Evolutionary conservation across 192 early-diverging fungal species (phyloP).

Genomic region (Mortierella claussenii): DNA sequence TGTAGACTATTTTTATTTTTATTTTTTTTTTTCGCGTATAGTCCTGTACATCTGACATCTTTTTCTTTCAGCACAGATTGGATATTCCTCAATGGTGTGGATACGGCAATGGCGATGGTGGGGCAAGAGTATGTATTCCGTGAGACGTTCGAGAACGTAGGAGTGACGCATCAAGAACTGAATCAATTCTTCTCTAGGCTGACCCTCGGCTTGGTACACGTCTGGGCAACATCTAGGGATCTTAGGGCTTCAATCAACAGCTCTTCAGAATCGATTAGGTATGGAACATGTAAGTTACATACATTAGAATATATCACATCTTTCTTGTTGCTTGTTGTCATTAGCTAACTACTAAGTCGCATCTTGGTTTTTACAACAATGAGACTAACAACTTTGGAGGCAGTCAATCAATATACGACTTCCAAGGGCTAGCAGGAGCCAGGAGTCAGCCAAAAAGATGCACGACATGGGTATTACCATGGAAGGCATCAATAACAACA

Average conservation of each 20-base stretch:
- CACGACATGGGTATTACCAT: conserved; percentile 48
- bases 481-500: conserved; percentile 54
- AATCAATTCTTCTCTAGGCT: conserved; percentile 32
- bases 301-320: too few relatives aligned
- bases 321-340: too few relatives aligned
- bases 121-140: conserved; percentile 48
- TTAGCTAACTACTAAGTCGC: too few relatives aligned
- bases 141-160: conserved; percentile 30
- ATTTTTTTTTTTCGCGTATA: too few relatives aligned
- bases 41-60: too few relatives aligned
- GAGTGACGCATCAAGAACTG: conserved; percentile 15
- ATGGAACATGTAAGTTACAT: conserved; percentile 55
- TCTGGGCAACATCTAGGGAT: conserved; percentile 45
- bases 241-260: conserved; percentile 22
- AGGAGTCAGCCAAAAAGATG: conserved; percentile 27
- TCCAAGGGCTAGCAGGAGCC: conserved; percentile 22
- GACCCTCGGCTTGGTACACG: conserved; percentile 44
- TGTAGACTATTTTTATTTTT: too few relatives aligned
- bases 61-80: conserved; percentile 16
- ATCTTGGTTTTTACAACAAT: too few relatives aligned
- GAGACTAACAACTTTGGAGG: conserved; percentile 53
- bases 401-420: conserved; percentile 36
- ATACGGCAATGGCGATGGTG: conserved; percentile 43
- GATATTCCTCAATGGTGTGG: conserved; percentile 49
- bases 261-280: conserved; percentile 50